A percentile compares a stretch with the other conserved stretches of the same genome.
Evolutionary conservation across 495 filamentous ascomycete species (phyloP).

Genomic region (Thozetella sp.): DNA sequence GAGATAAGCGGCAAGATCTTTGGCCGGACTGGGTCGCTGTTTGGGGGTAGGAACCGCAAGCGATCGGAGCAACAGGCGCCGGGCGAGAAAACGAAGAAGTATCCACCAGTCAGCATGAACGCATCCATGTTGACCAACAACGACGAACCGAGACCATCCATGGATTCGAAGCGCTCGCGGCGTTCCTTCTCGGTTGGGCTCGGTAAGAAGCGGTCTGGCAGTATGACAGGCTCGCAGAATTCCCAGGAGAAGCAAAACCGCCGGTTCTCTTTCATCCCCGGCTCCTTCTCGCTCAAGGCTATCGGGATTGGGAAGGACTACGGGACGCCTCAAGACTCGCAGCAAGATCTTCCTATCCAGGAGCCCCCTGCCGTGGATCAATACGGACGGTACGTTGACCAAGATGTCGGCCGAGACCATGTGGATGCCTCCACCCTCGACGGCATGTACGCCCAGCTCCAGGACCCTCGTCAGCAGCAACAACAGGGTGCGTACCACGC

Average conservation of each 20-base stretch:
- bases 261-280: slow-evolving; percentile 81
- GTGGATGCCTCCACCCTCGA: slow-evolving; percentile 32
- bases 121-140: slow-evolving; percentile 48
- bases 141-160: slow-evolving; percentile 68
- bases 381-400: slow-evolving; percentile 37
- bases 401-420: slow-evolving; percentile 27
- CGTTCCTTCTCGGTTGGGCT: slow-evolving; percentile 77
- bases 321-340: slow-evolving; percentile 34
- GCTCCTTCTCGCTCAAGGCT: slow-evolving; percentile 69
- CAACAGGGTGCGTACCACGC: slow-evolving; percentile 11
- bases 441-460: slow-evolving; percentile 41
- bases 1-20: slow-evolving; percentile 79
- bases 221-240: slow-evolving; percentile 50
- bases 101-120: slow-evolving; percentile 81
- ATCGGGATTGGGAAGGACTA: slow-evolving; percentile 53
- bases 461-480: slow-evolving; percentile 22
- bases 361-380: slow-evolving; percentile 41
- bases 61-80: slow-evolving; percentile 38
- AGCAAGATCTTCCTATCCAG: slow-evolving; percentile 47
- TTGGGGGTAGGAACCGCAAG: slow-evolving; percentile 59
- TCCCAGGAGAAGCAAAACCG: slow-evolving; percentile 57
- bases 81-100: slow-evolving; percentile 57
- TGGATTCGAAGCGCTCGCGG: slow-evolving; percentile 69
- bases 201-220: slow-evolving; percentile 69
- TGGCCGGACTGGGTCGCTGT: slow-evolving; percentile 76